Conservation (phyloP, 2,329 filamentous ascomycete genomes). For the Coniochaeta ligniaria region DNA sequence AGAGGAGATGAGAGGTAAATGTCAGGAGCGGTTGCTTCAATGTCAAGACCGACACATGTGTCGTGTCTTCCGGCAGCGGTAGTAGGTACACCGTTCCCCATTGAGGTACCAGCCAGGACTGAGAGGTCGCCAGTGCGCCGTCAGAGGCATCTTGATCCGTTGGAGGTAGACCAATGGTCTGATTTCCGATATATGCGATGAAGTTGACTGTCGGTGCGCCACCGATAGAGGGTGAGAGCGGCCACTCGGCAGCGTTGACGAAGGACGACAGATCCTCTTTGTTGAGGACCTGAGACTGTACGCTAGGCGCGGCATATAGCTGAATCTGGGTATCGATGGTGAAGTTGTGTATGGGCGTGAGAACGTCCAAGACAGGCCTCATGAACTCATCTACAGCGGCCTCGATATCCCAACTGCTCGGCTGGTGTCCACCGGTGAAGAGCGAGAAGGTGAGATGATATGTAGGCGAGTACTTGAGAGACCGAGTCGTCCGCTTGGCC, state of each 20-base stretch:
- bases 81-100: constrained; percentile 74
- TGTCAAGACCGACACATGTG: constrained; percentile 53
- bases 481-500: constrained; percentile 69
- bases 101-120: constrained; percentile 87
- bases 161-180: constrained; percentile 50
- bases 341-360: constrained; percentile 85
- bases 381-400: constrained; percentile 74
- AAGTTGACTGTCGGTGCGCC: constrained; percentile 94
- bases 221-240: constrained; percentile 87
- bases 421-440: constrained; percentile 71
- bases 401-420: constrained; percentile 89
- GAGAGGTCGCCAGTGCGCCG: constrained; percentile 39
- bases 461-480: constrained; percentile 84
- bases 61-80: constrained; percentile 29
- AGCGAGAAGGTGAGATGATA: constrained; percentile 96
- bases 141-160: constrained; percentile 15
- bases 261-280: constrained; percentile 89
- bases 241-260: constrained; percentile 97
- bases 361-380: constrained; percentile 68
- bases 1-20: constrained; percentile 84
- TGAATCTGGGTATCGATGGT: constrained; percentile 96
- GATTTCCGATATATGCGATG: constrained; percentile 78
- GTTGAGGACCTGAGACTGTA: constrained; percentile 57
- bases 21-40: constrained; percentile 78
- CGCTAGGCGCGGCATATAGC: constrained; percentile 72